Conservation (phyloP, 2,329 filamentous ascomycete species). For the Fusarium tupiense region DNA sequence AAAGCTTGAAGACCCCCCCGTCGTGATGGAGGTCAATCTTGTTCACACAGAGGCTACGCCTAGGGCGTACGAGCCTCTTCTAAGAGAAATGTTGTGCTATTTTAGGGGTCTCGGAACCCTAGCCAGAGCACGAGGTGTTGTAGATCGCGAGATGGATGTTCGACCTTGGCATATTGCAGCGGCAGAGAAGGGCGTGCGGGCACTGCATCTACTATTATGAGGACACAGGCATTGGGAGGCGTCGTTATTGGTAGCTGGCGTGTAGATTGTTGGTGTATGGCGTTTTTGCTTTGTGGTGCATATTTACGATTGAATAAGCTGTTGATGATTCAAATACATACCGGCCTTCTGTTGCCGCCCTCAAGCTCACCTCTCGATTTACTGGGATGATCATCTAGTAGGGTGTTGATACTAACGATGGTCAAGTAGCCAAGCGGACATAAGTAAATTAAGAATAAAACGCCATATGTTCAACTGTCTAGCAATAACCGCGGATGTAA, state of each 20-base stretch:
- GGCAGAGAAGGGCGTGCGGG: constrained; percentile 74
- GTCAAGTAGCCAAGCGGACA: not conserved
- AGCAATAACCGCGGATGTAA: not conserved
- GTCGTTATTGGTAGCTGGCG: constrained; percentile 15
- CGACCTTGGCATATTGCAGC: constrained; percentile 82
- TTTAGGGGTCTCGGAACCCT: constrained; percentile 76
- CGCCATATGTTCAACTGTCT: not conserved
- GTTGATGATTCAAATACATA: constrained; percentile 10
- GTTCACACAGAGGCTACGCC: constrained; percentile 64
- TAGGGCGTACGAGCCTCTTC: constrained; percentile 68
- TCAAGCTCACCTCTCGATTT: not conserved
- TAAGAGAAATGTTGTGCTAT: constrained; percentile 76
- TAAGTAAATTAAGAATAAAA: not conserved
- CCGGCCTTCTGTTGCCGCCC: not conserved
- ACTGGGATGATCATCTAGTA: not conserved
- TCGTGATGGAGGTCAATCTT: constrained; percentile 71
- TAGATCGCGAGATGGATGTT: constrained; percentile 67
- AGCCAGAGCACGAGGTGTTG: constrained; percentile 71
- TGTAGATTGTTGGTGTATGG: constrained; percentile 25
- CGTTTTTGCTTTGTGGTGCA: constrained; percentile 25
- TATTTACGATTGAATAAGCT: constrained; percentile 18
- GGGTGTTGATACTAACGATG: not conserved
- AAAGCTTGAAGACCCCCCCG: constrained; percentile 65
- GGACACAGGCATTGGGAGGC: constrained; percentile 23
- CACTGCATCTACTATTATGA: constrained; percentile 72